Percentiles rank a stretch among this genome's conserved stretches.
Conservation (phyloP, 176 grass and related monocot species). For the Phoenix dactylifera region DNA sequence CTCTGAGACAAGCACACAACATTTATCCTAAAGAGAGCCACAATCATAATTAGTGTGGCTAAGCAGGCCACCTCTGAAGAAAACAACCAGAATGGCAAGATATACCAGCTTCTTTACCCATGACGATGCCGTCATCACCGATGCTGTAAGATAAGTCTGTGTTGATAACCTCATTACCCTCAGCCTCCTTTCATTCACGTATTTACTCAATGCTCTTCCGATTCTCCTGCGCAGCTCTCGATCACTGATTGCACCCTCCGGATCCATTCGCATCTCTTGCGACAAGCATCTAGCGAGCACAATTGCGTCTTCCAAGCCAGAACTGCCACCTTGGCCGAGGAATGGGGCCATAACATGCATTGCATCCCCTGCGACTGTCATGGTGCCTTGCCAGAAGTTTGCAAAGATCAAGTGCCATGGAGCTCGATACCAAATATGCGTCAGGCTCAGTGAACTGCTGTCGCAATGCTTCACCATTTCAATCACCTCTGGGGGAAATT, state of each 20-base stretch:
- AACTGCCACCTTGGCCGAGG: constrained; percentile 42
- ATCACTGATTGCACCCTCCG: background rate
- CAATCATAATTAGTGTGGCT: constrained; percentile 30
- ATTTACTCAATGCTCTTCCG: constrained; percentile 13
- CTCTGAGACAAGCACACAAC: background rate
- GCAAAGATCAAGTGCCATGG: constrained; percentile 27
- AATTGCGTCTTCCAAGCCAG: constrained; percentile 28
- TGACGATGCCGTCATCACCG: background rate
- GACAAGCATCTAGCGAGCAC: constrained; percentile 31
- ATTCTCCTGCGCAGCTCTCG: constrained; percentile 4
- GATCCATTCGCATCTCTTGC: background rate
- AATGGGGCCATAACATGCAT: constrained; percentile 49
- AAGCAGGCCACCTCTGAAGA: constrained; percentile 18
- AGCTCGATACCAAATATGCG: constrained; percentile 14
- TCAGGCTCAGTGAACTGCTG: constrained; percentile 12
- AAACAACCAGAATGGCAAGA: constrained; percentile 4
- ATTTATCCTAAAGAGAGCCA: constrained; percentile 16
- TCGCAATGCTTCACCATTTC: constrained; percentile 28
- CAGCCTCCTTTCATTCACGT: constrained; percentile 27
- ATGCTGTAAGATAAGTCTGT: constrained; percentile 18
- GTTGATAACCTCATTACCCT: constrained; percentile 22
- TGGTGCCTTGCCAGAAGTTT: constrained; percentile 22
- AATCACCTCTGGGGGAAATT: constrained; percentile 11
- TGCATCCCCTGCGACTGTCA: constrained; percentile 41
- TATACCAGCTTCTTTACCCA: constrained; percentile 15